Percentiles rank a stretch among this genome's conserved stretches.
phyloP scores from a whole-genome alignment of 2,329 filamentous ascomycete genomes.

The Cladophialophora exuberans region DNA sequence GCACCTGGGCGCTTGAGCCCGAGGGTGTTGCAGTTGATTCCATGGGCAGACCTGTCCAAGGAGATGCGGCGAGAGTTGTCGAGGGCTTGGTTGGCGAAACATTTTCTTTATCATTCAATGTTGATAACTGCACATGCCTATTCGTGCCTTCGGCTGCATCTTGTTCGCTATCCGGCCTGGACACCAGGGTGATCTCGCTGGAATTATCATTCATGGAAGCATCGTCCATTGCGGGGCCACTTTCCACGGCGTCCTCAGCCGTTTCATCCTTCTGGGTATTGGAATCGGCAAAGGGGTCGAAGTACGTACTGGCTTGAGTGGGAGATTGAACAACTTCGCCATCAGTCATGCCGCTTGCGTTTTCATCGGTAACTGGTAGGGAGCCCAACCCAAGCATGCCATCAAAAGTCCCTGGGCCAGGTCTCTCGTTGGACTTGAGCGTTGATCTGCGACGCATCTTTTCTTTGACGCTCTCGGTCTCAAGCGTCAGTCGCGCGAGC shows the following conservation, averaged over 20 bases:
- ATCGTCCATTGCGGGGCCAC: slow-evolving; percentile 8
- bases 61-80: slow-evolving; percentile 20
- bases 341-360: slow-evolving; percentile 9
- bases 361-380: slow-evolving; percentile 19
- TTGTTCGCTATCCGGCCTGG: slow-evolving; percentile 35
- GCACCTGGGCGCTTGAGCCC: slow-evolving; percentile 33
- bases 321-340: slow-evolving; percentile 21
- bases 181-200: slow-evolving; percentile 47
- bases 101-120: slow-evolving; percentile 46
- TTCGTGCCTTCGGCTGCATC: slow-evolving; percentile 43
- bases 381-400: slow-evolving; percentile 25
- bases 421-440: slow-evolving; percentile 31
- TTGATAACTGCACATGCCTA: slow-evolving; percentile 30
- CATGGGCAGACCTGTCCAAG: slow-evolving; percentile 38
- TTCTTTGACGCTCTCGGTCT: slow-evolving; percentile 60
- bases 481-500: slow-evolving; percentile 77
- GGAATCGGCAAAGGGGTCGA: slow-evolving; percentile 6
- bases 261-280: slow-evolving; percentile 1
- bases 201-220: slow-evolving; percentile 30
- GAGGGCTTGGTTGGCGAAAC: slow-evolving; percentile 33
- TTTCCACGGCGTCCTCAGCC: slow-evolving; percentile 3
- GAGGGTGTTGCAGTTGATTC: slow-evolving; percentile 31
- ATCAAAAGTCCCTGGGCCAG: slow-evolving; percentile 30
- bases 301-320: background rate
- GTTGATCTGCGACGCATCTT: slow-evolving; percentile 54